Percentiles rank a stretch among this genome's conserved stretches.
These are phyloP conservation scores for Triticum aestivum DNA, from an alignment of 176 grass and related monocot species.

Conservation along the genomic window IWGSC_CS_RefSeq_v2.1 NC_057798.1:443692531-443693030, in stretches of 20 bases:
- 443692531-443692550: not conserved
- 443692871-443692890: no score
- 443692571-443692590: not conserved
- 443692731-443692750: not conserved
- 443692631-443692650: not conserved
- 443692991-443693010: no score
- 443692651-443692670: not conserved
- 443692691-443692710: not conserved
- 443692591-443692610: not conserved
- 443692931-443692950: no score
- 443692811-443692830: no score
- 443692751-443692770: not conserved
- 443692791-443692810: no score
- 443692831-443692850: no score
- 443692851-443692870: no score
- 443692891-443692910: no score
- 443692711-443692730: not conserved
- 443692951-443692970: no score
- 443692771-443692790: not conserved
- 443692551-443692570: not conserved
- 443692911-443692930: no score
- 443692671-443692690: not conserved
- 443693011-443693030: no score
- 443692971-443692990: no score
- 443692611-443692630: not conserved